phyloP scores from a whole-genome alignment of 176 grass and related monocot species.

The Themeda triandra region DNA sequence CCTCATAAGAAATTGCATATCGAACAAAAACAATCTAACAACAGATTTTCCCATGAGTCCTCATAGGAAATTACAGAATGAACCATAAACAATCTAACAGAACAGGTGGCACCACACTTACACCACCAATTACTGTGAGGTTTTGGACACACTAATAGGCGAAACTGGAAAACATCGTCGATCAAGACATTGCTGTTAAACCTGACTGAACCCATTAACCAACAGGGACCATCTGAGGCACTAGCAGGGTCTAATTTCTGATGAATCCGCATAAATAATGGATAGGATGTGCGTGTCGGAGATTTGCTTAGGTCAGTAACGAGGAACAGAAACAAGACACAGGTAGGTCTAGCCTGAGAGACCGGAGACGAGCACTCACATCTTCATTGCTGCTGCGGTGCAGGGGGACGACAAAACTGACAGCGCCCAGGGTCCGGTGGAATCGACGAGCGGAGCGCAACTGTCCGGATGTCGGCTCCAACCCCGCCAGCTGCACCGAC shows the following conservation, averaged over 20 bases:
- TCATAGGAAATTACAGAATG: background rate
- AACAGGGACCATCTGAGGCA: background rate
- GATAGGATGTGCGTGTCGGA: background rate
- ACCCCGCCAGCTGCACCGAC: background rate
- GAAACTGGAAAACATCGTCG: background rate
- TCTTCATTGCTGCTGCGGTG: conserved; percentile 11
- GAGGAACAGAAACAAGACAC: background rate
- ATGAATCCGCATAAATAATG: background rate
- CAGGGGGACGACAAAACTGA: too few relatives aligned
- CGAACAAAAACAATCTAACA: background rate
- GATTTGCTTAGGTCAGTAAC: background rate
- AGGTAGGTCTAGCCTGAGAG: background rate
- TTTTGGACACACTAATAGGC: background rate
- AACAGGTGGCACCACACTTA: background rate
- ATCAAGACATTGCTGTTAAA: background rate
- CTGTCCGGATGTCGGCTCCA: background rate
- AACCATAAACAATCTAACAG: background rate
- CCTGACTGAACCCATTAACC: background rate
- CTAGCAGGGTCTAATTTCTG: background rate
- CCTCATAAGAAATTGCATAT: too few relatives aligned
- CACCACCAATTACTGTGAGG: background rate
- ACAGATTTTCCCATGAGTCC: background rate
- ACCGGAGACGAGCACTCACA: background rate
- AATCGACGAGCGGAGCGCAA: background rate
- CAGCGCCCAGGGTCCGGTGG: background rate